Evolutionary conservation across 257 asterid species (phyloP), one percentile per base, ranked within the genome.

Genomic region (Solanum stenotomum): DNA sequence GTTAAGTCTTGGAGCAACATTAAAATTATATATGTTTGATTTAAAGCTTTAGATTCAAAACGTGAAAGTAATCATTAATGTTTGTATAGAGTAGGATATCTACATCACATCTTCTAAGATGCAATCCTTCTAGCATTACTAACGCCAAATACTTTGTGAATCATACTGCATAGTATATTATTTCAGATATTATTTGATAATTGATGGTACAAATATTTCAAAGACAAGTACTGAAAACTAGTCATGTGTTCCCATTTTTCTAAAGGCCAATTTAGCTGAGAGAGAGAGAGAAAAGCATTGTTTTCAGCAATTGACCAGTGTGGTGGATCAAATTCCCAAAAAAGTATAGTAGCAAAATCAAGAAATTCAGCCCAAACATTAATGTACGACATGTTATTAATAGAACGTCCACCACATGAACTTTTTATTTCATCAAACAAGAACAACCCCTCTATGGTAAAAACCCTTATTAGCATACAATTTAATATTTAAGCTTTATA

Each of bases 271-370:
- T 84, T 70, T 35, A 61, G 87, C 37, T 84, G 77, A 35, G 85
- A 67, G 40, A 49, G 40, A 49, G 1, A 34, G 70, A 75, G 5
- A 35, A 13, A 44, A 40, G 29, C 85, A 87, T 87, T 72, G 56
- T 87, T 87, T 87, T 87, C 85, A 87, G 85, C 84, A 76, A 52
- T 15, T 12, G 72, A 46, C 85, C 71, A 34, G 71, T 74, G 61
- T n/a, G 75, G 42, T 72, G 84, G 85, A 44, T 49, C 85, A 76
- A 72, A 33, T 76, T 87, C 84, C 71, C 83, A 74, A 76, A 76
- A 72, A 87, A 35, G 71, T 33, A 56, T 16, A 14, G 75, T 42
- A 65, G 38, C 78, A 84, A 72, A 31, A 74, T 59, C 46, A 52
- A 76, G 84, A 74, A 76, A 49, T 34, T 85, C 85, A 31, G 75